phyloP scores from a whole-genome alignment of 2,329 filamentous ascomycete genomes.

The Pseudocercospora eumusae region DNA sequence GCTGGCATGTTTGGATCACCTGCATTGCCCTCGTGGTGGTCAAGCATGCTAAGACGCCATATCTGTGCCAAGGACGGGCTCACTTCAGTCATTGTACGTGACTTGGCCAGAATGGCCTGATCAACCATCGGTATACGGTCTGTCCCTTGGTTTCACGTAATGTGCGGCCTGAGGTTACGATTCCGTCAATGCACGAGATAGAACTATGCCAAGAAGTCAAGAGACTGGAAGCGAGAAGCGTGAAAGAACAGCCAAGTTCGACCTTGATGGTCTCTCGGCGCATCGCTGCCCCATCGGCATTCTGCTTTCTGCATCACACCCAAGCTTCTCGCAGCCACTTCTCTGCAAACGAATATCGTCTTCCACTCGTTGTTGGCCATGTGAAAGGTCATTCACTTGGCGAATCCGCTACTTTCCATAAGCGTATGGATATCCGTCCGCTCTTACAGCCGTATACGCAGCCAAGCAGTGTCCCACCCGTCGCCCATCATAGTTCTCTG shows the following conservation, averaged over 20 bases:
- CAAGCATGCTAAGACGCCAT: conserved; percentile 22
- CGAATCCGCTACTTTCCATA: conserved; percentile 12
- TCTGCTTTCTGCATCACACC: neutral
- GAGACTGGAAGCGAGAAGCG: conserved; percentile 6
- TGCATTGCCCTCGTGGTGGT: conserved; percentile 12
- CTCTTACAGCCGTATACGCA: conserved; percentile 12
- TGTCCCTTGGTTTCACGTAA: neutral
- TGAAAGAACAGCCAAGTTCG: conserved; percentile 2
- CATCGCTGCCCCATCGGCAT: neutral
- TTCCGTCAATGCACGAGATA: conserved; percentile 1
- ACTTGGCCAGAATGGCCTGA: neutral
- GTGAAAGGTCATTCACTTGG: conserved; percentile 15
- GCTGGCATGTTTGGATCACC: neutral
- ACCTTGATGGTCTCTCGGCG: neutral
- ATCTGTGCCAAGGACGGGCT: conserved; percentile 15
- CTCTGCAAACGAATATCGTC: neutral
- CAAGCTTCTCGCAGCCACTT: neutral
- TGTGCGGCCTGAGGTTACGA: neutral
- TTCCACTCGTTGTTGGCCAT: neutral
- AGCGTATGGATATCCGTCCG: conserved; percentile 15
- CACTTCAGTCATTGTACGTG: conserved; percentile 1
- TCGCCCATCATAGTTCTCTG: conserved; percentile 4
- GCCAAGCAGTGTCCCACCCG: conserved; percentile 17
- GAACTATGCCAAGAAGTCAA: conserved; percentile 20
- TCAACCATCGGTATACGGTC: neutral